phyloP scores from a whole-genome alignment of 306 rosid genomes.

The Fagus sylvatica region DNA sequence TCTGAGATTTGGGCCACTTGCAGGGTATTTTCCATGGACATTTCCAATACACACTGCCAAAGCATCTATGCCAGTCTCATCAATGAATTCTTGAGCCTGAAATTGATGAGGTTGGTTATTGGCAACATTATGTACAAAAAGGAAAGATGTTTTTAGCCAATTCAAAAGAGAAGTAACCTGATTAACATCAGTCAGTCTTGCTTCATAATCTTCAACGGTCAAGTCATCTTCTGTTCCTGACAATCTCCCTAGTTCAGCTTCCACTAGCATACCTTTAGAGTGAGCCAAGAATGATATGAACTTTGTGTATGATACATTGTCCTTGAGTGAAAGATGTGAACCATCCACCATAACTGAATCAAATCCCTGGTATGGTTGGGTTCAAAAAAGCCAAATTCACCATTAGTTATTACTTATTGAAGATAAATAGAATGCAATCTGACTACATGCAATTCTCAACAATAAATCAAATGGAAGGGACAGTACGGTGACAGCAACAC shows the following conservation, averaged over 20 bases:
- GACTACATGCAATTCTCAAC: conserved; percentile 1
- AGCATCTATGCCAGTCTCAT: conserved; percentile 91
- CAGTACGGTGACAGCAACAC: background rate
- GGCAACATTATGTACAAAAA: conserved; percentile 13
- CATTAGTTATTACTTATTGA: conserved; percentile 16
- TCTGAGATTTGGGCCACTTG: conserved; percentile 86
- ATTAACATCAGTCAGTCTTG: conserved; percentile 73
- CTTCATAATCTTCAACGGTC: conserved; percentile 92
- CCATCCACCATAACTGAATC: conserved; percentile 94
- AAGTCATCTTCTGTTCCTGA: conserved; percentile 96
- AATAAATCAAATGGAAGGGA: conserved; percentile 5
- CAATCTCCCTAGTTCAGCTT: conserved; percentile 94
- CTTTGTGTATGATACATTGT: conserved; percentile 74
- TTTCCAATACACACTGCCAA: conserved; percentile 97
- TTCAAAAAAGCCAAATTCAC: conserved; percentile 18
- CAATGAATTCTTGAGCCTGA: conserved; percentile 90
- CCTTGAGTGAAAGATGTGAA: conserved; percentile 79
- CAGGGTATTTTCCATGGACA: conserved; percentile 91
- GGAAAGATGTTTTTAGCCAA: conserved; percentile 7
- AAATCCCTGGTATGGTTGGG: conserved; percentile 63
- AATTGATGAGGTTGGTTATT: conserved; percentile 24
- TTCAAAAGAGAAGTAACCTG: conserved; percentile 49
- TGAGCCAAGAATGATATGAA: conserved; percentile 72
- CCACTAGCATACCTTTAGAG: conserved; percentile 75
- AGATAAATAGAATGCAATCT: conserved; percentile 18